These are phyloP conservation scores for bread wheat (Triticum aestivum) DNA, from an alignment of 176 grass and related monocot species.

Conservation along the genomic window DNA sequence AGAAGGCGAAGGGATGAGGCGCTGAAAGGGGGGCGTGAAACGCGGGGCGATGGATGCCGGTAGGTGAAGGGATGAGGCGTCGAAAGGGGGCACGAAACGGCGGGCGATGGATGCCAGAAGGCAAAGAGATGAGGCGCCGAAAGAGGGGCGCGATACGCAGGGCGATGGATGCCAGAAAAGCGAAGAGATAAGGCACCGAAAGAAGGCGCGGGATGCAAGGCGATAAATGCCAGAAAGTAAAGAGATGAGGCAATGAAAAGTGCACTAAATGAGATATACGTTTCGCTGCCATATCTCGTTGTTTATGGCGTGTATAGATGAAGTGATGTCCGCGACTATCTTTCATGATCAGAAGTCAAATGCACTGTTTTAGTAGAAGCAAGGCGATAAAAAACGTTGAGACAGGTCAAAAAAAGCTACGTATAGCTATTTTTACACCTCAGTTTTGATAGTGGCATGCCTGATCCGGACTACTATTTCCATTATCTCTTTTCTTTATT, in stretches of 20 bases:
- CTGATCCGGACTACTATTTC: too few relatives aligned
- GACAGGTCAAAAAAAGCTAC: too few relatives aligned
- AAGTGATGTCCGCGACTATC: too few relatives aligned
- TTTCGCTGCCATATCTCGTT: not conserved
- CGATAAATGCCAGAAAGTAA: not conserved
- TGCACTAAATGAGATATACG: not conserved
- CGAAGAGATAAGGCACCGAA: not conserved
- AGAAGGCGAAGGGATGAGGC: not conserved
- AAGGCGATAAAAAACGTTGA: too few relatives aligned
- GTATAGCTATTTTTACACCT: not conserved
- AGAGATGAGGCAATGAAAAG: not conserved
- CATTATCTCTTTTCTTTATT: too few relatives aligned
- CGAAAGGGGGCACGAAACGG: not conserved
- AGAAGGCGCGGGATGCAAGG: too few relatives aligned
- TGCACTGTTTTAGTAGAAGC: too few relatives aligned
- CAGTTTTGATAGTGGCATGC: not conserved
- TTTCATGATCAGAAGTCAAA: too few relatives aligned
- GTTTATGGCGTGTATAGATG: not conserved
- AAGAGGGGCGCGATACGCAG: too few relatives aligned
- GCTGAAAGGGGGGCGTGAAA: not conserved
- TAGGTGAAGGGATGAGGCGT: too few relatives aligned
- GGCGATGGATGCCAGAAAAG: too few relatives aligned
- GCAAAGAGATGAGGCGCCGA: not conserved
- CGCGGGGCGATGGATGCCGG: not conserved
- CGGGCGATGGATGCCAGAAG: not conserved